A percentile compares a stretch with the other conserved stretches of the same genome.
Conservation (phyloP, 2,329 filamentous ascomycete genomes). For the Tolypocladium ovalisporum region DNA sequence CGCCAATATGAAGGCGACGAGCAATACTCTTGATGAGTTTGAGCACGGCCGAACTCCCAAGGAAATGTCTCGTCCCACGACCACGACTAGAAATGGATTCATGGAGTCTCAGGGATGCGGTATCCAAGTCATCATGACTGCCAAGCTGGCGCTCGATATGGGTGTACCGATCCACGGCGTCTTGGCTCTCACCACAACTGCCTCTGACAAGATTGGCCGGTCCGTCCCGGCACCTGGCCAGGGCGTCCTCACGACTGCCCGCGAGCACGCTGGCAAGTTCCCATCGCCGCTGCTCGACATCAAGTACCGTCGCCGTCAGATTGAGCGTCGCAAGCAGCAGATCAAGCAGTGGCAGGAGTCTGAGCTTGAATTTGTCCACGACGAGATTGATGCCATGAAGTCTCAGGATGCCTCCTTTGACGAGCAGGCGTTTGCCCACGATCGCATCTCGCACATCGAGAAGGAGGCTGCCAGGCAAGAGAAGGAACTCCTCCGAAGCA, state of each 20-base stretch:
- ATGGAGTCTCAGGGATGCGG: constrained; percentile 99
- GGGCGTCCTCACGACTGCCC: constrained; percentile 91
- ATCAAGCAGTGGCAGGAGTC: constrained; percentile 96
- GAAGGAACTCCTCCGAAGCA: constrained; percentile 82
- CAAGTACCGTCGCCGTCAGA: constrained; percentile 91
- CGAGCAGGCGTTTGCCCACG: constrained; percentile 74
- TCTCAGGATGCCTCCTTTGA: constrained; percentile 63
- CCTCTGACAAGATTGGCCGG: constrained; percentile 97
- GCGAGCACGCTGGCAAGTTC: constrained; percentile 84
- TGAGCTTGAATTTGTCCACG: constrained; percentile 83
- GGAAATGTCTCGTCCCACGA: constrained; percentile 97
- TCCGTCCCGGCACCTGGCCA: constrained; percentile 94
- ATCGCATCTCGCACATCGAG: constrained; percentile 78
- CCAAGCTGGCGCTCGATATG: constrained; percentile 92
- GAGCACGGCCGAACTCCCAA: constrained; percentile 87
- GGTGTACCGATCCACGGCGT: constrained; percentile 96
- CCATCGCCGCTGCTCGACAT: constrained; percentile 93
- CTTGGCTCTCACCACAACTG: constrained; percentile 84
- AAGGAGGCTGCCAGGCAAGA: constrained; percentile 77
- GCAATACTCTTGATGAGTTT: constrained; percentile 94
- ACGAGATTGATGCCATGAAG: constrained; percentile 88
- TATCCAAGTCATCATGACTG: constrained; percentile 98
- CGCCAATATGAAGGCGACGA: constrained; percentile 99
- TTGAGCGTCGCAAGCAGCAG: constrained; percentile 85
- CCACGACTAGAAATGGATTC: constrained; percentile 93